Conservation (phyloP, 345 rosid genomes). For the Brassica rapa region DNA sequence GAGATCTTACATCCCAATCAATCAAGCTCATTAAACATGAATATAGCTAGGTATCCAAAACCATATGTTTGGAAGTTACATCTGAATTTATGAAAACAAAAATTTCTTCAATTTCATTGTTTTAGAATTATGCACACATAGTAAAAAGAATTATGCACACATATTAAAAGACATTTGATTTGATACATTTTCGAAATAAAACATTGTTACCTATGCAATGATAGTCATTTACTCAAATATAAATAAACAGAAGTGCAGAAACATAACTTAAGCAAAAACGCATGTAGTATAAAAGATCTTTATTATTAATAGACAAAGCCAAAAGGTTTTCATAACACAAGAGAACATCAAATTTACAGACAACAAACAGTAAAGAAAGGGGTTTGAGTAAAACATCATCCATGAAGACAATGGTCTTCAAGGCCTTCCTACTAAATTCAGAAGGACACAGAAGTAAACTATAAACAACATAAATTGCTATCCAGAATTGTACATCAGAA, state of each 20-base stretch:
- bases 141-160: too few species aligned
- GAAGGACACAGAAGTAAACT: background rate
- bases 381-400: slow-evolving; percentile 8
- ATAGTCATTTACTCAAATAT: too few species aligned
- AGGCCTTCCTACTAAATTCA: slow-evolving; percentile 4
- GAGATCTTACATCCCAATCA: too few species aligned
- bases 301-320: background rate
- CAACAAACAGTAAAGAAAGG: background rate
- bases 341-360: background rate
- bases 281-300: background rate
- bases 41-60: too few species aligned
- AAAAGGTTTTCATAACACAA: background rate
- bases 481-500: slow-evolving; percentile 7
- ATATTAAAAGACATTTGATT: too few species aligned
- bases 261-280: background rate
- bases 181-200: too few species aligned
- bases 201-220: too few species aligned
- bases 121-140: too few species aligned
- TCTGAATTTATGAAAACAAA: too few species aligned
- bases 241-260: background rate
- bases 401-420: slow-evolving; percentile 12
- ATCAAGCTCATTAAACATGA: too few species aligned
- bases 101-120: too few species aligned
- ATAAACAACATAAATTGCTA: slow-evolving; percentile 18
- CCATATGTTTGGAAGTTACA: too few species aligned